These are phyloP conservation scores for Cordyceps fumosorosea DNA, from an alignment of 2,329 filamentous ascomycete genomes.

Conservation along the genomic window DNA sequence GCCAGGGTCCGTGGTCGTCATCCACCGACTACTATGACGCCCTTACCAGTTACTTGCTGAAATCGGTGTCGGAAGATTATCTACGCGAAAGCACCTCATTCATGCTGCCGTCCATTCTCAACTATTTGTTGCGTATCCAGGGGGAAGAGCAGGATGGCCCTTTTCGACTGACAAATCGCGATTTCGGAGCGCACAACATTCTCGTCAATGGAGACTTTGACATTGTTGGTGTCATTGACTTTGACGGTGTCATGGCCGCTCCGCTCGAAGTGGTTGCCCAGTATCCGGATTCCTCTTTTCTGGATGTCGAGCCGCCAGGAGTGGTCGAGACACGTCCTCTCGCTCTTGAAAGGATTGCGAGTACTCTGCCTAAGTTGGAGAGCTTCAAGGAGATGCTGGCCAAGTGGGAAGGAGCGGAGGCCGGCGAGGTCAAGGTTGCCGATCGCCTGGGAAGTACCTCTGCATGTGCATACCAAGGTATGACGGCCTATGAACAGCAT, in stretches of 20 bases:
- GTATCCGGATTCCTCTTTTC: neutral
- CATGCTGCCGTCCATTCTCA: neutral
- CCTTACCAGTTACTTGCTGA: neutral
- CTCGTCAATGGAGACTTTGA: slow-evolving; percentile 9
- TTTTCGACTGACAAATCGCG: slow-evolving; percentile 9
- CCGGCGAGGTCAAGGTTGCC: neutral
- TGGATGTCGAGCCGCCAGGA: neutral
- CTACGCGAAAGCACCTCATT: neutral
- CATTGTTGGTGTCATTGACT: slow-evolving; percentile 9
- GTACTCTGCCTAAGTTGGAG: no score
- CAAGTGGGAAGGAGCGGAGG: neutral
- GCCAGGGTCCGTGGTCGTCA: neutral
- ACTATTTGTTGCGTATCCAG: neutral
- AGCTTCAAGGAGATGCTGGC: no score
- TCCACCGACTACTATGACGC: no score
- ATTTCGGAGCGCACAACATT: slow-evolving; percentile 7
- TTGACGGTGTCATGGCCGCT: slow-evolving; percentile 7
- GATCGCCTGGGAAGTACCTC: neutral
- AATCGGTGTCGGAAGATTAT: neutral
- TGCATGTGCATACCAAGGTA: neutral
- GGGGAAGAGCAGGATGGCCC: neutral
- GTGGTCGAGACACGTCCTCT: no score
- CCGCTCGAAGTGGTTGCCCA: slow-evolving; percentile 7
- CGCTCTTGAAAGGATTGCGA: no score
- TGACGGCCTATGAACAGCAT: neutral